Evolutionary conservation across 805 yeast genomes (phyloP), one percentile per base, ranked within the genome.

Genomic region (Metschnikowia henanensis): DNA sequence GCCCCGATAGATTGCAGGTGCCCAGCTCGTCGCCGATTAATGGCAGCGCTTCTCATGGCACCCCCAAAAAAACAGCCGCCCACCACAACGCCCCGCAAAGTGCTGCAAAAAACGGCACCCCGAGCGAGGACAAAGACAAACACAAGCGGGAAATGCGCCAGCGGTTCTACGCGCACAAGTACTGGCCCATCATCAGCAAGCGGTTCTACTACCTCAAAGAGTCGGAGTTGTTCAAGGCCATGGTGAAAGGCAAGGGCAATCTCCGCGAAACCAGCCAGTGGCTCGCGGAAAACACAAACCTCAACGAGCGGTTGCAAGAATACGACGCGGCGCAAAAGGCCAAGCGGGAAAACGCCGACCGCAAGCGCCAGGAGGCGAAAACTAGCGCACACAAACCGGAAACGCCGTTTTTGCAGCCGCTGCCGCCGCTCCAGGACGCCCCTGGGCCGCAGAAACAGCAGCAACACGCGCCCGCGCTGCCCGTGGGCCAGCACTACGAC

Each of bases 221-320:
- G 44, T 61, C 68, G 34, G 75, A 67, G 42, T 56, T 72, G 28
- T 64, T 70, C 52, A 64, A 65, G 43, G 75, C 70, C 4, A 68
- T 71, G 53, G 70, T 68, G 19, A 68, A 66, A 45, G 73, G 73
- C 5, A 68, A 62, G 51, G 75, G 75, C 6, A 67, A 70, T 35
- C 58, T 71, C 21, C 60, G 74, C 30, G 72, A 67, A 18, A 61
- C 70, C 37, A 63, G 67, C 22, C 64, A 57, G 43, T 67, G 69
- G 68, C 58, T 72, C 25, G 59, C 61, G 5, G 70, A 66, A n/a
- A 68, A 65, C 45, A 38, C 45, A 23, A 33, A 45, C 3, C 37
- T 53, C 37, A 46, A 44, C 41, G 46, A 50, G 26, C 42, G 56
- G 8, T 37, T 51, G 35, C 49, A 32, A 8, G 45, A 45, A 26